phyloP scores from a whole-genome alignment of 1,284 basidiomycete species.

The Salmacisia buchloeana region DNA sequence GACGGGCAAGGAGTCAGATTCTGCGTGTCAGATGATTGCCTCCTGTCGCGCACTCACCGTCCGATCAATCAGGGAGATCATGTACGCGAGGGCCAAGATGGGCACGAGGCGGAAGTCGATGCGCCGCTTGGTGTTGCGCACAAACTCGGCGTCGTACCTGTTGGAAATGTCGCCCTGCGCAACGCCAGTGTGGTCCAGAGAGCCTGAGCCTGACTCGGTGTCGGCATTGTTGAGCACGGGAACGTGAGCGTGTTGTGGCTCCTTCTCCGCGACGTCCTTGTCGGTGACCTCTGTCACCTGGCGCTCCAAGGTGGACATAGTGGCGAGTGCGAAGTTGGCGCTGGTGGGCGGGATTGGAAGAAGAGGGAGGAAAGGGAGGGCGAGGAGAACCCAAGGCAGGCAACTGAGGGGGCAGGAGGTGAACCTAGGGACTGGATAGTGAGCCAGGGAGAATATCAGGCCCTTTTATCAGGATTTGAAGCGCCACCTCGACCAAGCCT shows the following conservation, averaged over 20 bases:
- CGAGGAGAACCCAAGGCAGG: background rate
- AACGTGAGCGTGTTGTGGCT: background rate
- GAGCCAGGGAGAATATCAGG: too few species aligned
- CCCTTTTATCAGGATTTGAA: too few species aligned
- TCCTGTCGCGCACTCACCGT: background rate
- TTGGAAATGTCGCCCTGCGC: background rate
- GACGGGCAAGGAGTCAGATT: background rate
- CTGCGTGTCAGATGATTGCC: conserved; percentile 1
- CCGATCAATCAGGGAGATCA: conserved; percentile 47
- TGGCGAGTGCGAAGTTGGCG: background rate
- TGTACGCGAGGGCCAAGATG: conserved; percentile 49
- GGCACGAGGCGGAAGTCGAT: conserved; percentile 50
- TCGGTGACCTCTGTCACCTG: background rate
- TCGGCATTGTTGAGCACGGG: conserved; percentile 1
- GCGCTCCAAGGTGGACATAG: background rate
- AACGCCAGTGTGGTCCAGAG: background rate
- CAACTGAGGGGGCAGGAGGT: too few species aligned
- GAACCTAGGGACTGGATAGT: too few species aligned
- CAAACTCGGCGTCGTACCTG: background rate
- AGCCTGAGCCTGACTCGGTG: conserved; percentile 7
- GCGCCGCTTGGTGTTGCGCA: background rate
- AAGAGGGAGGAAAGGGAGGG: background rate
- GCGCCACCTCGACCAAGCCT: too few species aligned
- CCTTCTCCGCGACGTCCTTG: conserved; percentile 1
- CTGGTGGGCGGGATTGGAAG: background rate